Evolutionary conservation across 2,329 filamentous ascomycete species (phyloP).

Genomic region (Lecanicillium sp.): DNA sequence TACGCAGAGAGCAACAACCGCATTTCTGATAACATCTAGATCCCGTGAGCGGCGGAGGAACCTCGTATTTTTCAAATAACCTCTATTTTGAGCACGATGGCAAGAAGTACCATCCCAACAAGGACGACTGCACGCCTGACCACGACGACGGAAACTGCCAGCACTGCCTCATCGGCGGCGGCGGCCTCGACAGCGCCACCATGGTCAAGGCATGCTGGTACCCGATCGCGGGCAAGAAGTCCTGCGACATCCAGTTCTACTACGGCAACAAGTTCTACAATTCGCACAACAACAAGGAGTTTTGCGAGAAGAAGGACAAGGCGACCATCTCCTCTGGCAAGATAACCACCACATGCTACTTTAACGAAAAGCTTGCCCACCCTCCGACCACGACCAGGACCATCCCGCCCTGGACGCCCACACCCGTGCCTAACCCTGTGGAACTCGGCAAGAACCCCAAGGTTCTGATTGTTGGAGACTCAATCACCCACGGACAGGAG

Average conservation of each 20-base stretch:
- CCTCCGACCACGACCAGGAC: neutral
- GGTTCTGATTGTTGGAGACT: slow-evolving; percentile 33
- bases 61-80: neutral
- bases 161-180: neutral
- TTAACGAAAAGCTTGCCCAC: slow-evolving; percentile 1
- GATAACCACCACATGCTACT: neutral
- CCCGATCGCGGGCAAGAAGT: neutral
- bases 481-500: slow-evolving; percentile 32
- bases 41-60: neutral
- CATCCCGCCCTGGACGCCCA: slow-evolving; percentile 1
- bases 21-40: neutral
- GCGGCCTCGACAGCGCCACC: neutral
- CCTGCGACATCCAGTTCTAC: neutral
- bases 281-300: neutral
- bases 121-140: neutral
- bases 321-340: neutral
- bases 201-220: neutral
- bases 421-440: neutral
- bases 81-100: slow-evolving; percentile 4
- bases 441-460: slow-evolving; percentile 1
- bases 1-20: no score
- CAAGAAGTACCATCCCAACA: neutral
- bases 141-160: neutral
- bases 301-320: neutral
- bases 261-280: neutral